Evolutionary conservation across 768 basidiomycete species (phyloP).

Genomic region (Hericium rajendrae): DNA sequence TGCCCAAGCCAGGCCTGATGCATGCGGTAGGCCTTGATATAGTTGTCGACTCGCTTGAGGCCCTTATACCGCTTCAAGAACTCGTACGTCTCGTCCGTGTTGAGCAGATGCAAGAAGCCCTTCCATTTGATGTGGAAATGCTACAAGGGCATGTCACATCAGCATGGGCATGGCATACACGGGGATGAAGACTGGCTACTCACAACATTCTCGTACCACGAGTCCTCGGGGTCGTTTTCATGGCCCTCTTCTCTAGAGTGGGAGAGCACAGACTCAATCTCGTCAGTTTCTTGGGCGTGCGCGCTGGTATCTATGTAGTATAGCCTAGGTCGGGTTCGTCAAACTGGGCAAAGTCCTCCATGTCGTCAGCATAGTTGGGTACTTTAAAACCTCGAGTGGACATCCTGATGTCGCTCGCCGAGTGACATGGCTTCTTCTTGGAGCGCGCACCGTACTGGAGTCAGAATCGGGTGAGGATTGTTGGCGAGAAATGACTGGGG

Average conservation of each 20-base stretch:
- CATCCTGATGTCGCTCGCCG: conserved; percentile 67
- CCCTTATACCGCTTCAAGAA: conserved; percentile 94
- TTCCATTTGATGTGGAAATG: conserved; percentile 99
- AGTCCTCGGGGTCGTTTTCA: conserved; percentile 65
- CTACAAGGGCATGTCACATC: conserved; percentile 29
- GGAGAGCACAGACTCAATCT: conserved; percentile 85
- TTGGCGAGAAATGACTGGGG: conserved; percentile 37
- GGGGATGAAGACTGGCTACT: conserved; percentile 5
- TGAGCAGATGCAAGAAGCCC: conserved; percentile 93
- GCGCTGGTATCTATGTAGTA: conserved; percentile 45
- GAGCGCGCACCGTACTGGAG: conserved; percentile 77
- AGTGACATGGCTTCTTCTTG: conserved; percentile 61
- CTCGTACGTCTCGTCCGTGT: conserved; percentile 97
- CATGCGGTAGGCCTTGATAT: conserved; percentile 82
- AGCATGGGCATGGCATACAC: conserved; percentile 5
- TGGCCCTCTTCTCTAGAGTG: conserved; percentile 81
- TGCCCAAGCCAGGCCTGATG: conserved; percentile 60
- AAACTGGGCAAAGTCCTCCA: conserved; percentile 63
- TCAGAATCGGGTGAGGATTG: conserved; percentile 68
- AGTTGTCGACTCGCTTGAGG: conserved; percentile 96
- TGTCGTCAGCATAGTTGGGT: conserved; percentile 73
- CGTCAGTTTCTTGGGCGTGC: conserved; percentile 57
- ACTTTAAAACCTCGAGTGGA: conserved; percentile 68
- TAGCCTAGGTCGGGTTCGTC: conserved; percentile 54
- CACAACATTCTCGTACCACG: conserved; percentile 86